Conservation (phyloP, 2,329 filamentous ascomycete genomes). For the Arthrinium phaeospermum region DNA sequence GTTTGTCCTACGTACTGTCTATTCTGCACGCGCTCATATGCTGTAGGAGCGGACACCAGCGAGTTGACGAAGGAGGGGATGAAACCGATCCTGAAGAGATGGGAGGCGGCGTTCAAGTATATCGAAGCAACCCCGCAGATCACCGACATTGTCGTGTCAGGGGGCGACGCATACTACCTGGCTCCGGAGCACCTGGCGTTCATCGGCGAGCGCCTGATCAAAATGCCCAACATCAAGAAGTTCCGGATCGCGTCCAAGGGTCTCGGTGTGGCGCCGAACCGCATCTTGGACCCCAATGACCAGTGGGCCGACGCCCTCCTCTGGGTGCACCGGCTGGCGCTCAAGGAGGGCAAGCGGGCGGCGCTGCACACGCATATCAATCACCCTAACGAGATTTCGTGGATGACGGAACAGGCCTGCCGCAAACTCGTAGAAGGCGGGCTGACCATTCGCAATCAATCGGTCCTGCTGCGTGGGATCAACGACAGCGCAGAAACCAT, state of each 20-base stretch:
- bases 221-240: constrained; percentile 62
- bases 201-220: constrained; percentile 61
- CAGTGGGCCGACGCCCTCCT: constrained; percentile 60
- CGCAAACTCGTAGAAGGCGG: constrained; percentile 55
- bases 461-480: constrained; percentile 62
- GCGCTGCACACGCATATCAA: constrained; percentile 72
- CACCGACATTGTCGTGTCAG: constrained; percentile 66
- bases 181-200: constrained; percentile 54
- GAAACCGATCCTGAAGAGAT: constrained; percentile 49
- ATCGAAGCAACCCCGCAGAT: constrained; percentile 56
- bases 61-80: constrained; percentile 49
- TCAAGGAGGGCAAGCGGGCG: constrained; percentile 61
- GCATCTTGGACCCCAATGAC: constrained; percentile 58
- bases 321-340: constrained; percentile 55
- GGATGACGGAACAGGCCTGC: constrained; percentile 60
- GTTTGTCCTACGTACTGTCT: constrained; percentile 68
- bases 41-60: constrained; percentile 60
- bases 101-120: constrained; percentile 62
- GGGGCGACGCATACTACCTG: constrained; percentile 66
- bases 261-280: constrained; percentile 61
- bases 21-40: constrained; percentile 67
- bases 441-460: constrained; percentile 65
- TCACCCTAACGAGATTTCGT: constrained; percentile 66
- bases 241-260: constrained; percentile 69
- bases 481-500: constrained; percentile 63